Evolutionary conservation across 148 eudicot species (phyloP).

Genomic region (Heliosperma pusillum): DNA sequence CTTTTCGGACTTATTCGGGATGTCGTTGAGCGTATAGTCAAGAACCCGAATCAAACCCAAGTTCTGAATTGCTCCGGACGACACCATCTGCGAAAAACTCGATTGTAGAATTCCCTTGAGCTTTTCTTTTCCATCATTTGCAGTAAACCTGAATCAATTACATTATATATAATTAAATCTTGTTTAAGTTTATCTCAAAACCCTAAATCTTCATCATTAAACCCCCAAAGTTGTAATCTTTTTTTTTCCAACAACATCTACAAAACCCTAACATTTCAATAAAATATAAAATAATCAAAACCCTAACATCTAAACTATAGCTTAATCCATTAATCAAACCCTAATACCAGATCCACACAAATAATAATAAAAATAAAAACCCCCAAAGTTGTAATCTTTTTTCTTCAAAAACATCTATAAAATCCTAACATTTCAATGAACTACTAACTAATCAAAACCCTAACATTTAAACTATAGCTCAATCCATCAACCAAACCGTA

Average conservation of each 20-base stretch:
- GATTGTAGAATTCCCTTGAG: slow-evolving; percentile 69
- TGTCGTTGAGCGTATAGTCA: slow-evolving; percentile 80
- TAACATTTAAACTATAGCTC: too few relatives aligned
- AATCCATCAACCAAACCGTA: background rate
- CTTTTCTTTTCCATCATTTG: slow-evolving; percentile 84
- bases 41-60: slow-evolving; percentile 70
- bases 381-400: background rate
- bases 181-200: too few relatives aligned
- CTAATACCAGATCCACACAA: too few relatives aligned
- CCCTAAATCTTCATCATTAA: too few relatives aligned
- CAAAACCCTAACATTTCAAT: slow-evolving; percentile 4
- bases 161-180: too few relatives aligned
- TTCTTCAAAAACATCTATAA: background rate
- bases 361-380: too few relatives aligned
- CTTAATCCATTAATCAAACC: too few relatives aligned
- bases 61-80: slow-evolving; percentile 71
- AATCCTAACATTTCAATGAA: slow-evolving; percentile 1
- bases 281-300: background rate
- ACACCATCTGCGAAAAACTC: slow-evolving; percentile 58
- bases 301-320: too few relatives aligned
- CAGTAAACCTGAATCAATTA: slow-evolving; percentile 51
- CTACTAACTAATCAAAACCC: background rate
- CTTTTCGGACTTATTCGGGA: slow-evolving; percentile 77
- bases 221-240: too few relatives aligned
- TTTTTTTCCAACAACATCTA: too few relatives aligned